These are phyloP conservation scores for Penicillium maclennaniae DNA, from an alignment of 495 filamentous ascomycete species.

Conservation along the genomic window DNA sequence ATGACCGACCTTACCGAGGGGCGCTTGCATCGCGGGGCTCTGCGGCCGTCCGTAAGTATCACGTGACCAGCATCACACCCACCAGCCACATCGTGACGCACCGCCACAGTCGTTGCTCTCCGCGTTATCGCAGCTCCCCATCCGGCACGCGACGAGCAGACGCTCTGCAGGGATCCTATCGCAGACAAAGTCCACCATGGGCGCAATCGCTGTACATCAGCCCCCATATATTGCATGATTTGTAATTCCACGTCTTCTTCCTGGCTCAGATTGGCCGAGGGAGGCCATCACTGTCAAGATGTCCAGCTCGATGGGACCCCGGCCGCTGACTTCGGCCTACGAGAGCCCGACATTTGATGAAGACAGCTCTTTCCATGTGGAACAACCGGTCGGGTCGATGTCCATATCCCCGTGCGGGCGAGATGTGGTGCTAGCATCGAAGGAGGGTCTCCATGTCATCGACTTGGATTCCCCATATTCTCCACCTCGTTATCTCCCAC, in stretches of 20 bases:
- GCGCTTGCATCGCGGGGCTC: slow-evolving; percentile 22
- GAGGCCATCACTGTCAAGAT: slow-evolving; percentile 27
- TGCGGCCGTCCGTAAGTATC: slow-evolving; percentile 23
- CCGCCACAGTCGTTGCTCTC: slow-evolving; percentile 16
- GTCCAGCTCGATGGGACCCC: slow-evolving; percentile 38
- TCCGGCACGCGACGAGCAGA: slow-evolving; percentile 3
- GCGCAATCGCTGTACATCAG: background rate
- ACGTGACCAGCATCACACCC: slow-evolving; percentile 6
- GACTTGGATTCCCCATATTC: slow-evolving; percentile 90
- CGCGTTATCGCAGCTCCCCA: slow-evolving; percentile 16
- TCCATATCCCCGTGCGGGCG: slow-evolving; percentile 91
- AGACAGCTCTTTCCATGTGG: slow-evolving; percentile 78
- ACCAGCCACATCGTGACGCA: slow-evolving; percentile 2
- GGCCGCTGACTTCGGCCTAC: slow-evolving; percentile 59
- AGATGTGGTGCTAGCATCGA: slow-evolving; percentile 88
- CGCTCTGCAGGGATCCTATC: background rate
- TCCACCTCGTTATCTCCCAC: slow-evolving; percentile 78
- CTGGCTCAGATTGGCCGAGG: slow-evolving; percentile 14
- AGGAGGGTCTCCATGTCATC: slow-evolving; percentile 82
- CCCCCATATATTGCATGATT: background rate
- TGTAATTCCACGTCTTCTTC: slow-evolving; percentile 2
- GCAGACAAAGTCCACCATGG: background rate
- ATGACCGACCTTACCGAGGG: slow-evolving; percentile 27
- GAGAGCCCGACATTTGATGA: slow-evolving; percentile 85
- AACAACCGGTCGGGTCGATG: slow-evolving; percentile 69